Evolutionary conservation across 306 rosid genomes (phyloP).

Genomic region (Vicia sativa): DNA sequence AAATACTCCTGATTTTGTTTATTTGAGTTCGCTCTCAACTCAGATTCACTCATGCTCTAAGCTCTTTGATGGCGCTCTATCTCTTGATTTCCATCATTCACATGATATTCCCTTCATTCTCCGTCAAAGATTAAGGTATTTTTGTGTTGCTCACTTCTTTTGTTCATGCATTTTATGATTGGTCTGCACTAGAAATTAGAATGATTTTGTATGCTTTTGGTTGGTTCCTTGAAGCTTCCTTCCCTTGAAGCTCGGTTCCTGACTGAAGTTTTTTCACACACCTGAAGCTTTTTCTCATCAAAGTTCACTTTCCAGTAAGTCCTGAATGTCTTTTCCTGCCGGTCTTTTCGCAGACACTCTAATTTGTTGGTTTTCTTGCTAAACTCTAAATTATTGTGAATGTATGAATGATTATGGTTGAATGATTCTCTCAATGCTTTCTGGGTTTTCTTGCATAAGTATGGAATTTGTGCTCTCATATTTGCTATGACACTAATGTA

Average conservation of each 20-base stretch:
- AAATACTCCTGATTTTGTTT: not conserved
- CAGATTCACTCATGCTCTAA: not conserved
- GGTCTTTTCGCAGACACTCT: not conserved
- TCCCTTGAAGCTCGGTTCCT: constrained; percentile 1
- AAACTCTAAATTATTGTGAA: not conserved
- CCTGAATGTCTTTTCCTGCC: not conserved
- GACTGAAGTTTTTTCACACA: not conserved
- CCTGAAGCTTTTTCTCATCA: no score
- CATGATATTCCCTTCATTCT: not conserved
- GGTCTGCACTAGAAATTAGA: not conserved
- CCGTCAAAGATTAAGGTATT: constrained; percentile 9
- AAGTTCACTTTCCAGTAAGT: not conserved
- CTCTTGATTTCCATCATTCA: not conserved
- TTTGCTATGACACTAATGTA: not conserved
- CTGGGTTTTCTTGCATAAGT: not conserved
- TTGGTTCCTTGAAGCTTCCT: constrained; percentile 13
- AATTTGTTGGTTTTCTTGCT: constrained; percentile 1
- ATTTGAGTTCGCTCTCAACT: not conserved
- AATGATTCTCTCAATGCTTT: constrained; percentile 2
- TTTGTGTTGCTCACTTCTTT: constrained; percentile 5
- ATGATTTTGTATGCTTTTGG: not conserved
- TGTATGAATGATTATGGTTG: not conserved
- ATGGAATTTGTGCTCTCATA: constrained; percentile 11
- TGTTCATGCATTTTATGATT: not conserved
- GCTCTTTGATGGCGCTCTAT: not conserved